These are phyloP conservation scores for Sordariomycetes sp. DNA, from an alignment of 2,329 filamentous ascomycete species.

Conservation along the genomic window DNA sequence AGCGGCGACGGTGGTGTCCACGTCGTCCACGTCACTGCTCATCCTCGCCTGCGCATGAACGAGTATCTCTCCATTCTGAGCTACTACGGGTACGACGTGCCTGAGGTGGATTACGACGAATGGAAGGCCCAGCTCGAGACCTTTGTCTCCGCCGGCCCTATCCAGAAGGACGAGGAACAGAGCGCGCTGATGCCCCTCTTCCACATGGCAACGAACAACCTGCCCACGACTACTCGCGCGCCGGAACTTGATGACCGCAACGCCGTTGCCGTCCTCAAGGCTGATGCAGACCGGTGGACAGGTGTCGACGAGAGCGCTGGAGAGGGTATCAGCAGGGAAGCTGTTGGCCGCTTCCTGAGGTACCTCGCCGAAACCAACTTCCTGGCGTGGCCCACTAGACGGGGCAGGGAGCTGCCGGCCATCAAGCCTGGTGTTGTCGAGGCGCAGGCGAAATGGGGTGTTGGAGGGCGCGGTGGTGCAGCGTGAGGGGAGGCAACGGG, in stretches of 20 bases:
- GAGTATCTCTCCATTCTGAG: slow-evolving; percentile 64
- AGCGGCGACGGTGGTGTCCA: slow-evolving; percentile 21
- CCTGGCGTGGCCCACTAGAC: slow-evolving; percentile 15
- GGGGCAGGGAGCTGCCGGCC: slow-evolving; percentile 14
- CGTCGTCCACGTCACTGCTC: slow-evolving; percentile 70
- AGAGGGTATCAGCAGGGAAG: slow-evolving; percentile 15
- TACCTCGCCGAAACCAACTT: slow-evolving; percentile 19
- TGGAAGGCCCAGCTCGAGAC: slow-evolving; percentile 15
- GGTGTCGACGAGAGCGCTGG: slow-evolving; percentile 44
- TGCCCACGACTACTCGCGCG: slow-evolving; percentile 59
- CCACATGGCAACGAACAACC: slow-evolving; percentile 61
- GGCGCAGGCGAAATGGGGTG: slow-evolving; percentile 3
- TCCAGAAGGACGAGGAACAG: slow-evolving; percentile 14
- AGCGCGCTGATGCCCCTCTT: slow-evolving; percentile 51
- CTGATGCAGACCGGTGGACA: slow-evolving; percentile 50
- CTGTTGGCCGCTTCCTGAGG: slow-evolving; percentile 15
- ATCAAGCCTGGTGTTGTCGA: slow-evolving; percentile 2
- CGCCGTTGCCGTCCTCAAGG: slow-evolving; percentile 51
- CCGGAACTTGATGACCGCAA: slow-evolving; percentile 61
- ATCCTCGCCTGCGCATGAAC: slow-evolving; percentile 70
- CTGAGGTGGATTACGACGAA: slow-evolving; percentile 58
- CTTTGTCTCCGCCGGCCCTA: slow-evolving; percentile 10
- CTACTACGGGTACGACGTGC: slow-evolving; percentile 63
- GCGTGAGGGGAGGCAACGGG: no score
- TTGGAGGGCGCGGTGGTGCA: slow-evolving; percentile 1